Percentiles rank a stretch among this genome's conserved stretches.
Evolutionary conservation across 352 stramenopile genomes (phyloP).

Genomic region (Phytopythium aichiense): DNA sequence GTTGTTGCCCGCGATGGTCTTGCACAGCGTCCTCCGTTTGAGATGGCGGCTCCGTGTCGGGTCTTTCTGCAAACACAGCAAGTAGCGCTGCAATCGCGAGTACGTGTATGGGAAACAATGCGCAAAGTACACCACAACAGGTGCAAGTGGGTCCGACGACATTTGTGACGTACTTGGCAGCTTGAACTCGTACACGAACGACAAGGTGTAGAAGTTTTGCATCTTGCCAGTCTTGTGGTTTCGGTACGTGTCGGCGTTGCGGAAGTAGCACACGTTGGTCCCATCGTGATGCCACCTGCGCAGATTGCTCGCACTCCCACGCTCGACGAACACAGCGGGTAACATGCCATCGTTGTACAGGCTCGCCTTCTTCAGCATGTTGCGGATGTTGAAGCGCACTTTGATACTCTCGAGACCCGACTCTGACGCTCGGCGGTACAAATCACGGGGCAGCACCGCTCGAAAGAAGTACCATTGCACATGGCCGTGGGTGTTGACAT

Average conservation of each 20-base stretch:
- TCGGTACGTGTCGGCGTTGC: slow-evolving; percentile 66
- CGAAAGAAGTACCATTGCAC: slow-evolving; percentile 91
- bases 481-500: slow-evolving; percentile 70
- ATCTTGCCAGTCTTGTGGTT: slow-evolving; percentile 42
- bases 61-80: slow-evolving; percentile 56
- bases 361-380: slow-evolving; percentile 84
- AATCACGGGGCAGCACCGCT: slow-evolving; percentile 19
- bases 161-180: neutral
- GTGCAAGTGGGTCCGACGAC: too few relatives aligned
- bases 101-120: slow-evolving; percentile 89
- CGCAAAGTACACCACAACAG: slow-evolving; percentile 58
- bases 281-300: slow-evolving; percentile 73
- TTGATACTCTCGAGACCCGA: slow-evolving; percentile 16
- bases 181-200: slow-evolving; percentile 70
- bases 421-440: slow-evolving; percentile 5
- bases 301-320: neutral
- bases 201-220: slow-evolving; percentile 65
- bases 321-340: slow-evolving; percentile 50
- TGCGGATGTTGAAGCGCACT: slow-evolving; percentile 84
- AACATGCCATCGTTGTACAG: slow-evolving; percentile 88
- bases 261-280: slow-evolving; percentile 81
- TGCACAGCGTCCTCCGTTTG: slow-evolving; percentile 63
- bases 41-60: slow-evolving; percentile 39
- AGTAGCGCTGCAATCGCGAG: slow-evolving; percentile 50
- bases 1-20: slow-evolving; percentile 80